Evolutionary conservation across 208 protist genomes (phyloP), one percentile per base, ranked within the genome.

Genomic region (Leishmania amazonensis): DNA sequence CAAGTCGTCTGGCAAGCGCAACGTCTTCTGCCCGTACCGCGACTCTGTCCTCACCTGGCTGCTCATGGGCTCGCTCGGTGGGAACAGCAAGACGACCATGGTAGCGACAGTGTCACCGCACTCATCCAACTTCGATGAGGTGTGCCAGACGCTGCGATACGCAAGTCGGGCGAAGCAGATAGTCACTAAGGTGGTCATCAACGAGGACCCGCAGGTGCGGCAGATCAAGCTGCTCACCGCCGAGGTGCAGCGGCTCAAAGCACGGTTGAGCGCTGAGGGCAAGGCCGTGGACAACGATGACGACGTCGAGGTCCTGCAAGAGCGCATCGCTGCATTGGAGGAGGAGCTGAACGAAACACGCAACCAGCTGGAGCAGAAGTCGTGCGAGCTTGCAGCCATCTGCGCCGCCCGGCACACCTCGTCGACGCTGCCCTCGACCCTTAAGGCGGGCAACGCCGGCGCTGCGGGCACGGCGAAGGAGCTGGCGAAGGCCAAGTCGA

Each of bases 31-130:
- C 82, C 98, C 98, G 0, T 98, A 95, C 81, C 89, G 96, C 72
- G 96, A 98, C 79, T 96, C 91, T 28, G 93, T 91, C 49, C 90
- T 98, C 19, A 98, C 96, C 7, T 97, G 93, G 91, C 78, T 98
- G 64, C 81, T 98, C 54, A 96, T 89, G 88, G 95, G 97, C 83
- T 96, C 90, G 7, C 78, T 98, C 7, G 95, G 94, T 79, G 96
- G 96, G 28, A 96, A 96, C 85, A 94, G 90, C 75, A 98, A 98
- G 78, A 99, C 98, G 0, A 93, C 93, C 35, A 99, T 99, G 97
- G 94, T 99, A 60, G 98, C 98, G n/a, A 98, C 96, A 2, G 84
- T 99, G 8, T 96, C 91, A 5, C 98, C 98, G 19, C 90, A 96
- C 78, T 70, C 81, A 31, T 80, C 87, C 40, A 95, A 96, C 83